These are phyloP conservation scores for Naganishia antarctica DNA, from an alignment of 768 basidiomycete species.

Conservation along the genomic window DNA sequence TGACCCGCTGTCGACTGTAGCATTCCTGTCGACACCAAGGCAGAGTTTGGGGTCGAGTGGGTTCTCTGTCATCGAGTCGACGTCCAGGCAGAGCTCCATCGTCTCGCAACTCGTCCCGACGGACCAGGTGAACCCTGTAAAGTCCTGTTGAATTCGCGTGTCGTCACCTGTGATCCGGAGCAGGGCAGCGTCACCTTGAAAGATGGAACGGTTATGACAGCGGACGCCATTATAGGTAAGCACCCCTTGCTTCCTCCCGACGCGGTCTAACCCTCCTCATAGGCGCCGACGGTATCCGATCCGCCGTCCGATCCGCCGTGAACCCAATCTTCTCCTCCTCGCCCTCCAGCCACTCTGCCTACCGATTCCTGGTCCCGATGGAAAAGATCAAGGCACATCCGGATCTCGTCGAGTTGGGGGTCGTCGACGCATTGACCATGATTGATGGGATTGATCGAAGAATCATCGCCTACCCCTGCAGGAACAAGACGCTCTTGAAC, in stretches of 20 bases:
- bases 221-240: conserved; percentile 32
- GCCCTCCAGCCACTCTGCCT: conserved; percentile 34
- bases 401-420: conserved; percentile 21
- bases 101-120: conserved; percentile 18
- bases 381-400: conserved; percentile 20
- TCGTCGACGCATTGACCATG: conserved; percentile 16
- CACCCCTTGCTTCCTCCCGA: not conserved
- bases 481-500: conserved; percentile 29
- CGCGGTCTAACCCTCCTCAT: not conserved
- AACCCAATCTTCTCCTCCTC: conserved; percentile 22
- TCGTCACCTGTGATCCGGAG: conserved; percentile 21
- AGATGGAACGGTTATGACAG: conserved; percentile 23
- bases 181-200: conserved; percentile 26
- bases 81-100: conserved; percentile 26
- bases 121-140: not conserved
- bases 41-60: conserved; percentile 24
- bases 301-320: conserved; percentile 27
- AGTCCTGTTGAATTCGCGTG: conserved; percentile 13
- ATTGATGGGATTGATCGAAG: conserved; percentile 24
- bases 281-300: conserved; percentile 35
- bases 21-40: conserved; percentile 6
- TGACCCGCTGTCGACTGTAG: not conserved
- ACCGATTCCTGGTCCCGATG: conserved; percentile 34
- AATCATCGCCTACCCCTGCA: conserved; percentile 26
- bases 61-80: conserved; percentile 32